Conservation (phyloP, 1,284 basidiomycete genomes). For the Boletus sp. region DNA sequence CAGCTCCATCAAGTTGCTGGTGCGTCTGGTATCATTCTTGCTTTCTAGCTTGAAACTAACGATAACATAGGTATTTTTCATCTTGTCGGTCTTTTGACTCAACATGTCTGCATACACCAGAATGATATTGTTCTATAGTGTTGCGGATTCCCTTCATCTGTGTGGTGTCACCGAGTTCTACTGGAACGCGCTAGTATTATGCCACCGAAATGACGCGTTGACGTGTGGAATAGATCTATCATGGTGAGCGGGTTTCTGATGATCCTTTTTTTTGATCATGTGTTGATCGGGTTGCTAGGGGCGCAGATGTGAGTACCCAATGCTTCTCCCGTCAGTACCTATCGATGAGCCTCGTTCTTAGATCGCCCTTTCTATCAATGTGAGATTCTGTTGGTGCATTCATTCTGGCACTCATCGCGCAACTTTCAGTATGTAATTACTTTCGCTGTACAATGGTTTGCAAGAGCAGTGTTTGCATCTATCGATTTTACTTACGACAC, state of each 20-base stretch:
- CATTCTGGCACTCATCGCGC: neutral
- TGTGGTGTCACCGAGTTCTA: conserved; percentile 3
- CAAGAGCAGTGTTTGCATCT: neutral
- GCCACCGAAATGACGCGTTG: neutral
- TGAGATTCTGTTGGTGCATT: neutral
- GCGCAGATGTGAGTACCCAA: conserved; percentile 5
- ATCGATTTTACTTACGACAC: neutral
- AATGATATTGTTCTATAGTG: conserved; percentile 3
- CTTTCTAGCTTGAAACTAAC: neutral
- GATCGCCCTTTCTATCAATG: conserved; percentile 3
- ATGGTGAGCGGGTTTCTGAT: conserved; percentile 7
- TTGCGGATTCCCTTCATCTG: conserved; percentile 5
- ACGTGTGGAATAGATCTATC: neutral
- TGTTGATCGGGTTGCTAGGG: conserved; percentile 1
- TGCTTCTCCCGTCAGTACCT: neutral
- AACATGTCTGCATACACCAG: too few species aligned
- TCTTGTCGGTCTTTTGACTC: conserved; percentile 5
- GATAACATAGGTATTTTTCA: conserved; percentile 4
- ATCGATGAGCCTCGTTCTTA: neutral
- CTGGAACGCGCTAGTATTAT: conserved; percentile 8
- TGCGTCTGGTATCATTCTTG: neutral
- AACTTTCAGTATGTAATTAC: conserved; percentile 5
- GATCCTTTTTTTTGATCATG: neutral
- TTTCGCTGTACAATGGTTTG: conserved; percentile 13
- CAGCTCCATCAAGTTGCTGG: conserved; percentile 7